Conservation (phyloP, 2,329 filamentous ascomycete species). For the Ophiostoma ips region DNA sequence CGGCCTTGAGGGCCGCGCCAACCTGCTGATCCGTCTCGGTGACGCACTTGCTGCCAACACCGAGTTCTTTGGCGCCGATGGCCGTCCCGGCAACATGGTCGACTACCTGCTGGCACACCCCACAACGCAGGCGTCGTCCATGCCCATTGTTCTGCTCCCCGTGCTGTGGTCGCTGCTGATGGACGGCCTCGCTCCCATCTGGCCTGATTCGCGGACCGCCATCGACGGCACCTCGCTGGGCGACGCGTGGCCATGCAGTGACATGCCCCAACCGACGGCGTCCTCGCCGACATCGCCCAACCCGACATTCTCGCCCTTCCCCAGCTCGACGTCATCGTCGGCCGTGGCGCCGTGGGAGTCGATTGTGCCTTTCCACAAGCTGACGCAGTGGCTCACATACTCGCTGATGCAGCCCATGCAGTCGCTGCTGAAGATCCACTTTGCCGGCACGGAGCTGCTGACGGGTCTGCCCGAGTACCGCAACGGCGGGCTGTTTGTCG, state of each 20-base stretch:
- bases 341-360: conserved; percentile 55
- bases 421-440: conserved; percentile 35
- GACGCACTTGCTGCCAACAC: conserved; percentile 61
- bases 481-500: conserved; percentile 77
- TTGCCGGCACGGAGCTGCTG: conserved; percentile 54
- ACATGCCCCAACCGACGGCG: conserved; percentile 48
- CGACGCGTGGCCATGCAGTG: conserved; percentile 83
- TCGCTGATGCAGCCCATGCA: conserved; percentile 60
- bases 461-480: conserved; percentile 86
- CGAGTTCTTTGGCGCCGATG: conserved; percentile 72
- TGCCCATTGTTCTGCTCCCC: conserved; percentile 73
- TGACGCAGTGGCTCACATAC: conserved; percentile 90
- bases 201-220: conserved; percentile 74
- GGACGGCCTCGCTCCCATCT: conserved; percentile 73
- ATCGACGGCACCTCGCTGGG: conserved; percentile 80
- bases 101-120: conserved; percentile 90
- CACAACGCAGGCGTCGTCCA: conserved; percentile 74
- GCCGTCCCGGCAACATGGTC: conserved; percentile 85
- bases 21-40: conserved; percentile 61
- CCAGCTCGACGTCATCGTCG: conserved; percentile 17
- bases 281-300: conserved; percentile 23
- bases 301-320: conserved; percentile 39
- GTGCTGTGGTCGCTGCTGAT: conserved; percentile 86
- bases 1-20: conserved; percentile 72
- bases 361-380: conserved; percentile 55